Base-by-base conservation (phyloP, 495 filamentous ascomycete species). In the Pyrenula massariospora region DNA sequence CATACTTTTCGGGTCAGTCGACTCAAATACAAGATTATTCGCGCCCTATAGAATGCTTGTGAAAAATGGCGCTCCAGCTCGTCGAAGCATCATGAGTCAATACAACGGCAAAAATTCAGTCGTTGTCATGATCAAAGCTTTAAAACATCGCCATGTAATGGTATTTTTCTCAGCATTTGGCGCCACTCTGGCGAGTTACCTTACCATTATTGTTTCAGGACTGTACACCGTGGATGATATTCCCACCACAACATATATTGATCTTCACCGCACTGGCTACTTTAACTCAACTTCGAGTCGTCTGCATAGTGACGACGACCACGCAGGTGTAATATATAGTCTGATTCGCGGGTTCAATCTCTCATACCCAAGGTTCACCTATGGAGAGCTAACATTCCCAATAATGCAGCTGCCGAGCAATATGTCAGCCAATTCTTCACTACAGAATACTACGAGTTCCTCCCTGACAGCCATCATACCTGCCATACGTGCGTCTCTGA, bases 361-460 rank as follows among this genome's bases (percentile, higher is more conserved):
- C 0, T 57, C 62, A 1, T 58, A 60, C 23, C 62, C 62, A 0
- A 48, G 52, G 20, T 63, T 58, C 58, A 63, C 62, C 15, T 63
- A 63, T 31, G 54, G 57, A 1, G 51, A 61, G n/a, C 55, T 63
- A 2, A 57, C 54, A 0, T 48, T 61, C 36, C n/a, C n/a, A n/a
- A n/a, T n/a, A n/a, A n/a, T n/a, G n/a, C n/a, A n/a, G n/a, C n/a
- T n/a, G n/a, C n/a, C n/a, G n/a, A n/a, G n/a, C n/a, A n/a, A n/a
- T n/a, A n/a, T n/a, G n/a, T n/a, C n/a, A n/a, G n/a, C n/a, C n/a
- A n/a, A n/a, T n/a, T n/a, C n/a, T n/a, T n/a, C n/a, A n/a, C n/a
- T n/a, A n/a, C n/a, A n/a, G n/a, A n/a, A n/a, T n/a, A n/a, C n/a
- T n/a, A n/a, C n/a, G n/a, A 48, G 42, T 48, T 11, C 19, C 11